Conservation (phyloP, 441 rosid genomes). For the Populus tomentosa region DNA sequence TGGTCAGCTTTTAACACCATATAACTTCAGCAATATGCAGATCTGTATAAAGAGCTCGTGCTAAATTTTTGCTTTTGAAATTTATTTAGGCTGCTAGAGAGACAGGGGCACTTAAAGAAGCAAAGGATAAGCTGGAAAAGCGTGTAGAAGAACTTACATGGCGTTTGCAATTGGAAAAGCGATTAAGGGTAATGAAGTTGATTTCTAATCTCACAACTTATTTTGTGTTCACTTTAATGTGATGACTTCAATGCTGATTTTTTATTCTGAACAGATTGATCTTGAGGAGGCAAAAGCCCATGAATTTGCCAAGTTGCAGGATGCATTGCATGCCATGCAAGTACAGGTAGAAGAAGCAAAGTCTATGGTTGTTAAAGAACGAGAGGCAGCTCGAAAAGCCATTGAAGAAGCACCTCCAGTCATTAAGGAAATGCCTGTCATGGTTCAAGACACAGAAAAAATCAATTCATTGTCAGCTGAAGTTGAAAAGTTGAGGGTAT, state of each 20-base stretch:
- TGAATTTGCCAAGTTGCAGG: conserved; percentile 75
- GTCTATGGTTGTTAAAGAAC: conserved; percentile 56
- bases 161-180: conserved; percentile 90
- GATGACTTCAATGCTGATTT: background rate
- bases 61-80: conserved; percentile 21
- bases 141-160: conserved; percentile 95
- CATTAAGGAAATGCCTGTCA: conserved; percentile 65
- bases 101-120: conserved; percentile 92
- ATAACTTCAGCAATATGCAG: background rate
- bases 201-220: background rate
- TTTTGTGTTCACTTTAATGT: background rate
- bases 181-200: conserved; percentile 63
- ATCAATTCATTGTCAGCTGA: conserved; percentile 53
- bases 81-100: conserved; percentile 79
- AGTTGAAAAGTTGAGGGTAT: conserved; percentile 71
- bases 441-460: conserved; percentile 72
- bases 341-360: conserved; percentile 57
- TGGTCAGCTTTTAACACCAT: conserved; percentile 43
- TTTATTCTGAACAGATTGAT: conserved; percentile 52
- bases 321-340: conserved; percentile 53
- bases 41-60: background rate
- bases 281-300: conserved; percentile 81
- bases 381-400: conserved; percentile 74
- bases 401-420: conserved; percentile 71
- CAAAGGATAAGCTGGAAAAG: conserved; percentile 89